These are phyloP conservation scores for Alternaria sp. DNA, from an alignment of 2,329 filamentous ascomycete species.

Conservation along the genomic window DNA sequence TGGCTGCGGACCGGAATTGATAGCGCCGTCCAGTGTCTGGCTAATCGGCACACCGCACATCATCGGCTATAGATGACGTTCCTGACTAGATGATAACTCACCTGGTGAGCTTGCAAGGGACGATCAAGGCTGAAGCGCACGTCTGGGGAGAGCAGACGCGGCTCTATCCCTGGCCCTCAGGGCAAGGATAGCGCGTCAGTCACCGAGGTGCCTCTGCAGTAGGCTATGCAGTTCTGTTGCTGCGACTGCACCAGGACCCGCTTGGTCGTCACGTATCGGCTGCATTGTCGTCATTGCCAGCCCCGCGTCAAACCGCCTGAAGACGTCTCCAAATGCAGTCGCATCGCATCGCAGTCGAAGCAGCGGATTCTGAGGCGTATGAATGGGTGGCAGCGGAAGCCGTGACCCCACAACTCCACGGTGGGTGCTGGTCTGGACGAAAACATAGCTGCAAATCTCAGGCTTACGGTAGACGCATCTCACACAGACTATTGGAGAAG, in stretches of 20 bases:
- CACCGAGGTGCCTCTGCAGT: conserved; percentile 21
- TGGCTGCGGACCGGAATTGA: conserved; percentile 17
- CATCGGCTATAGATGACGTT: conserved; percentile 15
- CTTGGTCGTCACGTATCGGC: conserved; percentile 17
- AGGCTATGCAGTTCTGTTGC: conserved; percentile 17
- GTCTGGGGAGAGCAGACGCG: conserved; percentile 11
- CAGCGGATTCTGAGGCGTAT: not conserved
- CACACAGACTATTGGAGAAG: conserved; percentile 3
- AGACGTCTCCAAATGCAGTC: not conserved
- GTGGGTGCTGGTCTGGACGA: not conserved
- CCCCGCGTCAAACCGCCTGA: conserved; percentile 8
- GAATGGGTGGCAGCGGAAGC: not conserved
- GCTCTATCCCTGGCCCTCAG: conserved; percentile 9
- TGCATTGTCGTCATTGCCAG: conserved; percentile 17
- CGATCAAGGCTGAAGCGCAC: conserved; percentile 8
- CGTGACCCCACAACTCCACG: conserved; percentile 2
- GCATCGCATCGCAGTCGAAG: conserved; percentile 3
- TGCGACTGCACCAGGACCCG: conserved; percentile 25
- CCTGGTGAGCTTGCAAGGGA: conserved; percentile 5
- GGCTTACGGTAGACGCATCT: conserved; percentile 1
- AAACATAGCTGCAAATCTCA: conserved; percentile 6
- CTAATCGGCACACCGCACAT: conserved; percentile 4
- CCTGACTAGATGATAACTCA: conserved; percentile 16
- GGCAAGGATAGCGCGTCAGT: conserved; percentile 20
- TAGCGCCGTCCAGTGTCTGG: not conserved